Base-by-base conservation (phyloP, 495 filamentous ascomycete genomes). In the Aspergillus sclerotiicarbonarius region DNA sequence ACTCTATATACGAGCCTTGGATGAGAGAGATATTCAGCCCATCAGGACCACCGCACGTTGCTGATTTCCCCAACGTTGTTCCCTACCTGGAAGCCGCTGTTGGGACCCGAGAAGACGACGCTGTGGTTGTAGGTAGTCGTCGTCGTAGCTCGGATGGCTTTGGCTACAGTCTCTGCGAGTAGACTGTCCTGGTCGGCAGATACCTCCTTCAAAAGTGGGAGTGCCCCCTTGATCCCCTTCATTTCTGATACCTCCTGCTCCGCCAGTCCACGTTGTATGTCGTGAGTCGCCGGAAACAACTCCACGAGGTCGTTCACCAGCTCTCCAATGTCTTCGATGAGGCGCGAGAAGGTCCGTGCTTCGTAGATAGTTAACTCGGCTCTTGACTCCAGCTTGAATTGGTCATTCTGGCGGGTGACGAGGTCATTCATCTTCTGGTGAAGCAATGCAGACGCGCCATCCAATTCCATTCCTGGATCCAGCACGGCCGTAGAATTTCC, bases 361-460 rank as follows among this genome's bases (percentile, higher is more conserved):
- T 52, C 30, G 31, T 52, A 52, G 6, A 52, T 15, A 6, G 49
- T 52, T 29, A 52, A 37, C 30, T 52, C 49, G 31, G 15, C 1
- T 20, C 4, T 37, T 15, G 33, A n/a, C 18, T 35, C 49, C 13
- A n/a, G 18, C 2, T 35, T n/a, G 5, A 31, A 18, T 3, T 37
- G 31, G 5, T 31, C 49, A 25, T 52, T 25, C 10, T 13, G 49
- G 10, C 33, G 15, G 6, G 19, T 37, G 8, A 31, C 29, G 15
- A 52, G 31, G 19, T 52, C 49, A 12, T 52, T 32, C 49, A 52
- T 52, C 49, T 52, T 32, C 30, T 52, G 49, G 18, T 52, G 49
- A 25, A 52, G 49, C 9, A 31, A 52, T 52, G 49, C 49, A 37
- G 49, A 30, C 13, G 33, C 49, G 9, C 19, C 32, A 30, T 52